These are phyloP conservation scores for Coffea humblotiana DNA, from an alignment of 305 asterid species.

Conservation along the genomic window DNA sequence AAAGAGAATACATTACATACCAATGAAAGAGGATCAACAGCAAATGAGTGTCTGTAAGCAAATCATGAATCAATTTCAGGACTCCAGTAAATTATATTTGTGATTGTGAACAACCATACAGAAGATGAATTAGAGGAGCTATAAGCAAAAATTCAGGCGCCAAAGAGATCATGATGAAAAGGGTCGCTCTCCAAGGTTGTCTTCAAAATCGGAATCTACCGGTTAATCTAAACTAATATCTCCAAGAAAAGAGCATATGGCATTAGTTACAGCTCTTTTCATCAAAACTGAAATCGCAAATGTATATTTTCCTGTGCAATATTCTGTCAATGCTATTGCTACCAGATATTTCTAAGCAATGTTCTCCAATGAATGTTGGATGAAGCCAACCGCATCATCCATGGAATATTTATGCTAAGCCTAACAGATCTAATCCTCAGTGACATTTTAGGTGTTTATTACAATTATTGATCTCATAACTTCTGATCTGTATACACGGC, in stretches of 20 bases:
- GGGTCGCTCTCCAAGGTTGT: not conserved
- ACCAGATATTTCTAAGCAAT: not conserved
- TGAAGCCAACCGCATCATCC: not conserved
- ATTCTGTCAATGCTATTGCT: not conserved
- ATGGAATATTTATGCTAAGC: not conserved
- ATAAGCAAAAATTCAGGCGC: not conserved
- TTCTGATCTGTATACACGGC: constrained; percentile 88
- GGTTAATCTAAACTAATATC: not conserved
- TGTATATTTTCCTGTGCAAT: not conserved
- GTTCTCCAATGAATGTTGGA: not conserved
- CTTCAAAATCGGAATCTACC: not conserved
- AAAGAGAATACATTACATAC: too few relatives aligned
- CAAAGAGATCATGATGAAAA: not conserved
- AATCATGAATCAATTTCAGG: not conserved
- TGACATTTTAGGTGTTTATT: not conserved
- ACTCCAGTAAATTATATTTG: not conserved
- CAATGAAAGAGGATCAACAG: too few relatives aligned
- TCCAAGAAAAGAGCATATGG: not conserved
- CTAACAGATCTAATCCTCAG: not conserved
- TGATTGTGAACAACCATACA: not conserved
- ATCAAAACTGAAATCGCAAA: not conserved
- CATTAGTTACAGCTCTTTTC: not conserved
- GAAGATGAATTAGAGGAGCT: not conserved
- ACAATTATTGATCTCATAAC: constrained; percentile 18
- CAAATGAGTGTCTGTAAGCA: not conserved